Conservation (phyloP, 2,329 filamentous ascomycete genomes). For the Aspergillus floridensis region DNA sequence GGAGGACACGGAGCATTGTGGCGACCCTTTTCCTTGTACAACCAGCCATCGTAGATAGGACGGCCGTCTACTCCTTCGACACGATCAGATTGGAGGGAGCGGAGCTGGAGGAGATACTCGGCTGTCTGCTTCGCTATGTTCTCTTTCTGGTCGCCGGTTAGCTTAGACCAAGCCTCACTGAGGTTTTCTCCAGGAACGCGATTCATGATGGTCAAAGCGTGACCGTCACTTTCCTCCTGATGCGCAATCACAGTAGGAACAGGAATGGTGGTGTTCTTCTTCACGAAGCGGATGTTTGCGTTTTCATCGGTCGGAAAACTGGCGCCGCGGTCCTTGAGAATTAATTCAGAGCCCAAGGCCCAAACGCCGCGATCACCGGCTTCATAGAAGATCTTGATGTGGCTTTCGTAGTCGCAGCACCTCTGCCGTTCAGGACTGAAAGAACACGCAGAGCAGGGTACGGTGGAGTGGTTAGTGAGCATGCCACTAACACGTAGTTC, state of each 20-base stretch:
- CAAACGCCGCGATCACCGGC: slow-evolving; percentile 27
- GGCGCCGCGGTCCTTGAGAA: slow-evolving; percentile 27
- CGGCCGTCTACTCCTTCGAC: slow-evolving; percentile 15
- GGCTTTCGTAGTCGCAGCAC: slow-evolving; percentile 8
- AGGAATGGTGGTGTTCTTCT: slow-evolving; percentile 21
- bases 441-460: slow-evolving; percentile 8
- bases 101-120: slow-evolving; percentile 21
- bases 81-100: slow-evolving; percentile 13
- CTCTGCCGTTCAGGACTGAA: slow-evolving; percentile 9
- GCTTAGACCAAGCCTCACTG: slow-evolving; percentile 15
- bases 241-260: slow-evolving; percentile 18
- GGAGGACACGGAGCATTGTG: slow-evolving; percentile 6
- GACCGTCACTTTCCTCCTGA: slow-evolving; percentile 18
- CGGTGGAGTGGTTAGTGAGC: background rate
- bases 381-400: slow-evolving; percentile 19
- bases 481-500: too few relatives aligned
- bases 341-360: slow-evolving; percentile 29
- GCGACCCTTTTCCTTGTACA: slow-evolving; percentile 10
- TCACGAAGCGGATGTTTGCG: slow-evolving; percentile 19
- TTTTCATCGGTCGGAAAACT: slow-evolving; percentile 14
- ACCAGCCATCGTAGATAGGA: slow-evolving; percentile 12
- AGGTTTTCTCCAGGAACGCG: slow-evolving; percentile 20
- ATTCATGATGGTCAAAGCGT: slow-evolving; percentile 13
- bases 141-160: slow-evolving; percentile 19
- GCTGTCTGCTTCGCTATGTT: slow-evolving; percentile 23